These are phyloP conservation scores for Aotearoamyces nothofagi DNA, from an alignment of 2,329 filamentous ascomycete species.

Conservation along the genomic window DNA sequence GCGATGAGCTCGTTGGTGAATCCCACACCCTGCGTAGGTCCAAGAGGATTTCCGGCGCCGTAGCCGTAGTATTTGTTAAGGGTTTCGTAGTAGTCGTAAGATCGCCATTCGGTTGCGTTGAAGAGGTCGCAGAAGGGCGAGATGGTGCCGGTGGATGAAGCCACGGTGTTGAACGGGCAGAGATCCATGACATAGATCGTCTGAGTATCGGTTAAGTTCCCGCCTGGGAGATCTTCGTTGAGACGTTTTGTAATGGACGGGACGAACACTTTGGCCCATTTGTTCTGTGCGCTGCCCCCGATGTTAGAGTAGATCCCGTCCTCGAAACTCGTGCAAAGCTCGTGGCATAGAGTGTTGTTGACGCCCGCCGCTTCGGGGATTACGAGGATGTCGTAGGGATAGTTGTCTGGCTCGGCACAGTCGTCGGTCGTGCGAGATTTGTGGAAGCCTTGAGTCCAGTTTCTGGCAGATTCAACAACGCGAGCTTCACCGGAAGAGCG, in stretches of 20 bases:
- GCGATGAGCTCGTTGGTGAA: conserved; percentile 80
- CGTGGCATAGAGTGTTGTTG: conserved; percentile 76
- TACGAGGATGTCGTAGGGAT: conserved; percentile 41
- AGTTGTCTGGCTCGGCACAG: conserved; percentile 25
- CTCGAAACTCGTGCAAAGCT: conserved; percentile 58
- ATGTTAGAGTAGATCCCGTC: conserved; percentile 33
- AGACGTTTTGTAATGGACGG: conserved; percentile 53
- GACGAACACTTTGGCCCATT: conserved; percentile 49
- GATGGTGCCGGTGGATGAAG: conserved; percentile 34
- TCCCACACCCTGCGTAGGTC: conserved; percentile 72
- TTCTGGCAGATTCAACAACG: conserved; percentile 58
- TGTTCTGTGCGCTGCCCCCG: conserved; percentile 32
- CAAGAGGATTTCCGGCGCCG: conserved; percentile 61
- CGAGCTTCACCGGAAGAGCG: conserved; percentile 55
- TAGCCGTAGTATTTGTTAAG: conserved; percentile 78
- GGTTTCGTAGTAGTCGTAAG: conserved; percentile 69
- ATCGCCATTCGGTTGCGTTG: conserved; percentile 53
- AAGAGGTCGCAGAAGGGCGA: conserved; percentile 70
- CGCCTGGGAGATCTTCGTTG: conserved; percentile 52
- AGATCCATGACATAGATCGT: conserved; percentile 71
- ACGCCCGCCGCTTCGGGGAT: conserved; percentile 49
- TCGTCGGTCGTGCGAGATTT: conserved; percentile 22
- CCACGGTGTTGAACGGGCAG: conserved; percentile 74
- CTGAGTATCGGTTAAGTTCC: conserved; percentile 45
- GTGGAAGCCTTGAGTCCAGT: conserved; percentile 65